Evolutionary conservation across 108 stramenopile species (phyloP).

Genomic region (Aureococcus anophagefferens): DNA sequence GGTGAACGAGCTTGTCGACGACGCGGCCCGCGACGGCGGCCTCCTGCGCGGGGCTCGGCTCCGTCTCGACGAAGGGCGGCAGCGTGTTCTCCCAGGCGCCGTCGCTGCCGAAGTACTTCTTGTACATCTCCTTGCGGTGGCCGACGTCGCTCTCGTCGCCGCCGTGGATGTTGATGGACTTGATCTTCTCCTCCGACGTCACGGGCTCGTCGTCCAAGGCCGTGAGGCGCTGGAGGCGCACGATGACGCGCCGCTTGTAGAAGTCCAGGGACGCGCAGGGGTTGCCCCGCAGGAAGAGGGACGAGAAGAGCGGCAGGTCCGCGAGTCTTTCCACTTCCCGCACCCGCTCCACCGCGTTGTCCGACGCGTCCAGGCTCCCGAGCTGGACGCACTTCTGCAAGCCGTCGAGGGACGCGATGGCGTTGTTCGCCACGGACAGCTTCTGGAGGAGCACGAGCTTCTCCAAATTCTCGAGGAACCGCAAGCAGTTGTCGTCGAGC

Average conservation of each 20-base stretch:
- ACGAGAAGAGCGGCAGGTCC: not conserved
- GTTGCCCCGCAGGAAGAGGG: not conserved
- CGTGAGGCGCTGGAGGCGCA: not conserved
- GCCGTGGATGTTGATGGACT: not conserved
- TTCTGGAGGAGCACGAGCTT: not conserved
- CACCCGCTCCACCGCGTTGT: not conserved
- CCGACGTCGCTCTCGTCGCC: not conserved
- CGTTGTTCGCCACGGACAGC: not conserved
- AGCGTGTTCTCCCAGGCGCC: not conserved
- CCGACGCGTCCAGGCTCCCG: not conserved
- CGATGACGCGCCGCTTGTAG: not conserved
- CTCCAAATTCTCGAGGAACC: not conserved
- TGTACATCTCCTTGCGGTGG: not conserved
- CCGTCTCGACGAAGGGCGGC: not conserved
- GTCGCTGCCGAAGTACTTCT: not conserved
- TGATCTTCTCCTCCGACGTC: not conserved
- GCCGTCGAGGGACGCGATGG: not conserved
- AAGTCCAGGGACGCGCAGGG: not conserved
- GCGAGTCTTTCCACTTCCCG: not conserved
- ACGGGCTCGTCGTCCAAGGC: not conserved
- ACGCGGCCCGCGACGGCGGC: no score
- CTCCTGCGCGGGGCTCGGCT: no score
- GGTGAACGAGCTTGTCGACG: no score
- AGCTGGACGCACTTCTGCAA: not conserved
- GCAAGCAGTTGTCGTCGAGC: not conserved